These are phyloP conservation scores for Debaryomyces sp. DNA, from an alignment of 1,139 yeast species.

Conservation along the genomic window DNA sequence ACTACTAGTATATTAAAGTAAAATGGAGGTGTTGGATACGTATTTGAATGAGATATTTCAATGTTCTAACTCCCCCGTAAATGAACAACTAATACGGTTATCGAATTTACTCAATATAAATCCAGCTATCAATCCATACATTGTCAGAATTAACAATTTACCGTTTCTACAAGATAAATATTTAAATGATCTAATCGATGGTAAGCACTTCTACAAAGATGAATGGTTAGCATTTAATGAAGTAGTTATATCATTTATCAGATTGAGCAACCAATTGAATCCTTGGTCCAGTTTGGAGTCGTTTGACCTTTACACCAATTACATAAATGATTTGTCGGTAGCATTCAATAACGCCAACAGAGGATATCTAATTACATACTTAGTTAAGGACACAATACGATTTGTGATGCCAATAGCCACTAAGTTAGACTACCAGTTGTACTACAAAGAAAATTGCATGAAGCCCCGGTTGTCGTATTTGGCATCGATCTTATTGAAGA, in stretches of 20 bases:
- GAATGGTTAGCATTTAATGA: constrained; percentile 57
- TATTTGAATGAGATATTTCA: constrained; percentile 8
- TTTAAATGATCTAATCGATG: constrained; percentile 30
- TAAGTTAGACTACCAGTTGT: constrained; percentile 50
- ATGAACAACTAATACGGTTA: constrained; percentile 8
- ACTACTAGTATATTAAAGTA: neutral
- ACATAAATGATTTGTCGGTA: constrained; percentile 54
- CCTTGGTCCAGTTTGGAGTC: constrained; percentile 60
- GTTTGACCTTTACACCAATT: constrained; percentile 59
- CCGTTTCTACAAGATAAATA: constrained; percentile 10
- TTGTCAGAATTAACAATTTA: constrained; percentile 14
- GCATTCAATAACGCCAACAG: constrained; percentile 58
- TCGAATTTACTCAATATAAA: constrained; percentile 11
- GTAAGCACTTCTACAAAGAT: constrained; percentile 33
- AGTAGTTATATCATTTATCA: constrained; percentile 52
- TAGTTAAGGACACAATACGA: constrained; percentile 45
- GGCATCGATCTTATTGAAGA: constrained; percentile 59
- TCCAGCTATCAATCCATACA: constrained; percentile 14
- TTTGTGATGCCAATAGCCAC: constrained; percentile 53
- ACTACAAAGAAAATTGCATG: constrained; percentile 40
- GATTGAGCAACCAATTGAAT: constrained; percentile 55
- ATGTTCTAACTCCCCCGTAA: constrained; percentile 5
- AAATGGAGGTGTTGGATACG: constrained; percentile 10
- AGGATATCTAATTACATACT: constrained; percentile 51
- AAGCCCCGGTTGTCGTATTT: constrained; percentile 55